Evolutionary conservation across 2,329 filamentous ascomycete genomes (phyloP), one percentile per base, ranked within the genome.

Genomic region (Ophiostoma himal-ulmi): DNA sequence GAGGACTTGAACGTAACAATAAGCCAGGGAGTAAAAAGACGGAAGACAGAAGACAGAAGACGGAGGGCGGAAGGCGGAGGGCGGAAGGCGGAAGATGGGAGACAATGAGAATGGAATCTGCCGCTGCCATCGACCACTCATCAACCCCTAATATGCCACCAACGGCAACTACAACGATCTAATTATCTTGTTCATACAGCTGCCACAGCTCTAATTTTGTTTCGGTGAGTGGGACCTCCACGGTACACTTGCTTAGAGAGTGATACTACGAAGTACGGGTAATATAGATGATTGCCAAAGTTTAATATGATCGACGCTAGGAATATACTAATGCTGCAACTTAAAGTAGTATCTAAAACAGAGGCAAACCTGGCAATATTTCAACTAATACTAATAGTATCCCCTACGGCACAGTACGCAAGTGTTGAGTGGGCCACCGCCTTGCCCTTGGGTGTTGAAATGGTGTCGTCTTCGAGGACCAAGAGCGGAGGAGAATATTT

Each of bases 271-370:
- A 30, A 30, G 30, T 30, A 30, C 30, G 30, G 30, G 3, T 4
- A 30, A 30, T 30, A 30, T 30, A 30, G 30, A 3, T 30, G 30
- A 3, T 30, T 30, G 30, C 30, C 30, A 30, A 30, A 22, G n/a
- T 26, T 22, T 57, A 57, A 57, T 57, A 22, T 57, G 52, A 57
- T 57, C 52, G 52, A 57, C 52, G 52, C 52, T 26, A 22, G 52
- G 52, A 26, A 57, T 57, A 48, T 39, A 48, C 44, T 20, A 48
- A 26, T 57, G n/a, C 14, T 57, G n/a, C n/a, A 57, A 20, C 44
- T 48, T 20, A 48, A 20, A 20, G 22, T 57, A 26, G 52, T 10
- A 57, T 57, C 5, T 4, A 57, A 57, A 57, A 57, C 26, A 26
- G 3, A 57, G 22, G 4, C 52, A 11, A 54, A 22, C 48, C 6